Evolutionary conservation across 768 basidiomycete genomes (phyloP), one percentile per base, ranked within the genome.

Genomic region (Clitopilus hobsonii): DNA sequence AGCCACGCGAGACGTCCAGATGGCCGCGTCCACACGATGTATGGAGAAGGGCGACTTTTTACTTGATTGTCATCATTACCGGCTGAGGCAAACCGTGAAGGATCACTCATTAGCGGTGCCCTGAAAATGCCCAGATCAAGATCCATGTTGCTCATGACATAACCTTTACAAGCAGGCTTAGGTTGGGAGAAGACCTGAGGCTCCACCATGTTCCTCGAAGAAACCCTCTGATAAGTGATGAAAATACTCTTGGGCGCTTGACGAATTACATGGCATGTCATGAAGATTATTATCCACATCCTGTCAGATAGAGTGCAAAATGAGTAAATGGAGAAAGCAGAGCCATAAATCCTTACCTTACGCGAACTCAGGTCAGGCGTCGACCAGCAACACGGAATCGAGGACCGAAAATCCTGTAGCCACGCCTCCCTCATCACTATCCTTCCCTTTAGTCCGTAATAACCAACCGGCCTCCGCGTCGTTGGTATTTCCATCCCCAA

Each of bases 361-460:
- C 27, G 4, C 32, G 32, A n/a, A 14, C 32, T 36, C 51, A 55
- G 26, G 13, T 59, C 58, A 71, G 52, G 59, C 69, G 56, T 78
- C 74, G 18, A 88, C 79, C 29, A 91, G 71, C 11, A 89, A 67
- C 49, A 89, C 60, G 1, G 85, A 87, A 65, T 91, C 89, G 49
- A 91, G 66, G 5, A 89, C 88, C 1, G 85, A 86, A 64, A 86
- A 89, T 11, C 93, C 93, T 49, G 87, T 86, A 2, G 89, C 90
- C 3, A 94, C 87, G 2, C 94, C 94, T 5, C 94, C 94, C 65
- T 99, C 96, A 65, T 98, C 88, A 54, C 85, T 91, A 38, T 93
- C 92, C 64, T 84, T 86, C 4, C 88, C 91, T 63, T 97, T 98
- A 5, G 94, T 98, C 60, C 94, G 73, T 49, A 97, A 78, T 64